Percentiles rank a stretch among this genome's conserved stretches.
These are phyloP conservation scores for Akanthomyces uredinophilus DNA, from an alignment of 2,329 filamentous ascomycete genomes.

Conservation along the genomic window DNA sequence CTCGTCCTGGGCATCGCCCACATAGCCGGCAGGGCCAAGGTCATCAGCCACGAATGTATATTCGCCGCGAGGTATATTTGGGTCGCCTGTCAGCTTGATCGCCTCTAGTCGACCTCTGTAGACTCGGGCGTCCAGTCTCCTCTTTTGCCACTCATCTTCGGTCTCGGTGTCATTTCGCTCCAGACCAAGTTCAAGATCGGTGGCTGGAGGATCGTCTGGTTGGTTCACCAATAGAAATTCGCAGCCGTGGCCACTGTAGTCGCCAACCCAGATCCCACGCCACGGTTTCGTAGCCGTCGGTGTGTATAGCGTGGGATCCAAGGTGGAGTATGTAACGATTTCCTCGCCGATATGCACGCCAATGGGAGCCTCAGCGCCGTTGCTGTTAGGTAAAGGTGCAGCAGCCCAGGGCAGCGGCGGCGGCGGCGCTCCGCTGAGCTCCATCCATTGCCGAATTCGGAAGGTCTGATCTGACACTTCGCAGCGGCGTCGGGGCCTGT, in stretches of 20 bases:
- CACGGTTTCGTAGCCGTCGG: slow-evolving; percentile 76
- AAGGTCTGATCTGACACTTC: slow-evolving; percentile 69
- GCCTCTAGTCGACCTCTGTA: slow-evolving; percentile 70
- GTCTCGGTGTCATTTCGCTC: slow-evolving; percentile 37
- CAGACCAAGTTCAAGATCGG: slow-evolving; percentile 37
- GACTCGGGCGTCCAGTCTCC: slow-evolving; percentile 42
- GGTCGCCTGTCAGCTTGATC: slow-evolving; percentile 87
- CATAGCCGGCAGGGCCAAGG: slow-evolving; percentile 60
- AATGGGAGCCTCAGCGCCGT: slow-evolving; percentile 22
- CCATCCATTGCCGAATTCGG: slow-evolving; percentile 70
- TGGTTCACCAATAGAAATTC: slow-evolving; percentile 85
- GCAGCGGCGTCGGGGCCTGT: slow-evolving; percentile 42
- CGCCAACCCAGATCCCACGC: slow-evolving; percentile 87
- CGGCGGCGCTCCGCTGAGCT: slow-evolving; percentile 44
- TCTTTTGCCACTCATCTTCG: slow-evolving; percentile 39
- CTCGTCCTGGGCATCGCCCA: slow-evolving; percentile 59
- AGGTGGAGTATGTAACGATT: slow-evolving; percentile 61
- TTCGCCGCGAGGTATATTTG: slow-evolving; percentile 83
- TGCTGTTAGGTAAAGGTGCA: slow-evolving; percentile 22
- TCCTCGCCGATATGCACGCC: slow-evolving; percentile 50
- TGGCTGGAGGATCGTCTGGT: slow-evolving; percentile 42
- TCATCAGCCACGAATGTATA: slow-evolving; percentile 77
- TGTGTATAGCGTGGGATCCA: slow-evolving; percentile 71
- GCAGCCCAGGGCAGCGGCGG: slow-evolving; percentile 28
- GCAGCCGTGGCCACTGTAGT: slow-evolving; percentile 82